These are phyloP conservation scores for Coniochaeta prunicola DNA, from an alignment of 2,329 filamentous ascomycete species.

Conservation along the genomic window DNA sequence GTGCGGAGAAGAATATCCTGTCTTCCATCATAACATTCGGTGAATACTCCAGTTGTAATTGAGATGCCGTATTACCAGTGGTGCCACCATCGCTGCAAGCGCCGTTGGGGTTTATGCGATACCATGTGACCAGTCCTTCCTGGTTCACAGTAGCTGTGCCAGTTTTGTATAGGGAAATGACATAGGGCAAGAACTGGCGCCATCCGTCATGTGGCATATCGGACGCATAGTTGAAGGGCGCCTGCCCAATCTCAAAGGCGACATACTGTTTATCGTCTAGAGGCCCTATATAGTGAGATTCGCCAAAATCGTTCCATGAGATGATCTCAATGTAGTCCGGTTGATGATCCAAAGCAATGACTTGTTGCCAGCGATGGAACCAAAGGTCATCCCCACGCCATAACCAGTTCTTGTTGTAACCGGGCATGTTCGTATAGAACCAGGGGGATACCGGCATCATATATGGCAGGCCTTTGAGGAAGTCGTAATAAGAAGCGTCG, in stretches of 20 bases:
- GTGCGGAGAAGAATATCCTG: constrained; percentile 23
- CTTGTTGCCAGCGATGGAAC: constrained; percentile 40
- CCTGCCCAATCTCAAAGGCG: neutral
- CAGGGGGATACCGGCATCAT: constrained; percentile 51
- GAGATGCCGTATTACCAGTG: constrained; percentile 19
- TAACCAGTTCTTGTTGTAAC: constrained; percentile 54
- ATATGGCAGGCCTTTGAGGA: constrained; percentile 26
- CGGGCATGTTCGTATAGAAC: constrained; percentile 53
- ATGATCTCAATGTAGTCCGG: constrained; percentile 39
- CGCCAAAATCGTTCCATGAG: constrained; percentile 49
- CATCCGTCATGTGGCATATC: constrained; percentile 43
- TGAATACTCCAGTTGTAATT: constrained; percentile 15
- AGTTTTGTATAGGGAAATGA: constrained; percentile 42
- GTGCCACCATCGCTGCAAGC: constrained; percentile 23
- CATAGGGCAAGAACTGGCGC: constrained; percentile 39
- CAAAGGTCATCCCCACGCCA: constrained; percentile 42
- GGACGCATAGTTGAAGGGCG: constrained; percentile 37
- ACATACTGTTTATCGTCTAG: constrained; percentile 17
- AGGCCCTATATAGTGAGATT: constrained; percentile 35
- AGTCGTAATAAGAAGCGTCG: constrained; percentile 26
- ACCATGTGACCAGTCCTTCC: constrained; percentile 24
- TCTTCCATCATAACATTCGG: constrained; percentile 12
- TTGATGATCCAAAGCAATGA: constrained; percentile 20
- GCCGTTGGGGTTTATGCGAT: constrained; percentile 19
- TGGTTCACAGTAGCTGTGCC: constrained; percentile 20